Percentiles rank a stretch among this genome's conserved stretches.
Conservation (phyloP, 306 rosid species). For the Cyclanthera cordifolia region DNA sequence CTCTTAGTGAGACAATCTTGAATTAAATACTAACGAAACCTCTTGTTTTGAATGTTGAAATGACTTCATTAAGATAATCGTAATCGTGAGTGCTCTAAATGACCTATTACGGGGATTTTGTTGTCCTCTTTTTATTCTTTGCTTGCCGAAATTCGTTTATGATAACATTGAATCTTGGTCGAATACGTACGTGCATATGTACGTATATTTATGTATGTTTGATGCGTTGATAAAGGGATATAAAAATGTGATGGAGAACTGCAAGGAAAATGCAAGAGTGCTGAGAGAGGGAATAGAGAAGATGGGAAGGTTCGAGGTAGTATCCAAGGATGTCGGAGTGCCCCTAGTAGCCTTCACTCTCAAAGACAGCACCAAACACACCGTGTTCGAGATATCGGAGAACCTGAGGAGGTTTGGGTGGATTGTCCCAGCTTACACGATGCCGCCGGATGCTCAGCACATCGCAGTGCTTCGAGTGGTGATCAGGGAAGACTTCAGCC, state of each 20-base stretch:
- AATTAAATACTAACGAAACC: no score
- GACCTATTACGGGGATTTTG: no score
- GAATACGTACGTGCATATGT: no score
- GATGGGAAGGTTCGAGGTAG: constrained; percentile 46
- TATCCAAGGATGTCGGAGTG: constrained; percentile 74
- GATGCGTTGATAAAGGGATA: constrained; percentile 51
- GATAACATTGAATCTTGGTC: neutral
- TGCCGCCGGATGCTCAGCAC: constrained; percentile 62
- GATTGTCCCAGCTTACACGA: constrained; percentile 88
- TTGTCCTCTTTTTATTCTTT: no score
- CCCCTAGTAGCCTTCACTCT: constrained; percentile 71
- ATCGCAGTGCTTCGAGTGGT: constrained; percentile 71
- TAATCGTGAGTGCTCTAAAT: no score
- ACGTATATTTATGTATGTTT: neutral
- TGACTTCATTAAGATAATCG: no score
- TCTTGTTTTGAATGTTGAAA: no score
- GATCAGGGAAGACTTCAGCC: constrained; percentile 80
- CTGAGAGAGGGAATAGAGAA: constrained; percentile 49
- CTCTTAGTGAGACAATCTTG: no score
- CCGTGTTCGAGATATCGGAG: constrained; percentile 67
- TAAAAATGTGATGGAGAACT: constrained; percentile 61
- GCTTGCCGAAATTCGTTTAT: neutral
- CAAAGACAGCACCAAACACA: constrained; percentile 61
- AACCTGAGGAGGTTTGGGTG: constrained; percentile 52
- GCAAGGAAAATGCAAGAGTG: constrained; percentile 42